phyloP scores from a whole-genome alignment of 2,329 filamentous ascomycete genomes.

The Scedosporium dehoogii region DNA sequence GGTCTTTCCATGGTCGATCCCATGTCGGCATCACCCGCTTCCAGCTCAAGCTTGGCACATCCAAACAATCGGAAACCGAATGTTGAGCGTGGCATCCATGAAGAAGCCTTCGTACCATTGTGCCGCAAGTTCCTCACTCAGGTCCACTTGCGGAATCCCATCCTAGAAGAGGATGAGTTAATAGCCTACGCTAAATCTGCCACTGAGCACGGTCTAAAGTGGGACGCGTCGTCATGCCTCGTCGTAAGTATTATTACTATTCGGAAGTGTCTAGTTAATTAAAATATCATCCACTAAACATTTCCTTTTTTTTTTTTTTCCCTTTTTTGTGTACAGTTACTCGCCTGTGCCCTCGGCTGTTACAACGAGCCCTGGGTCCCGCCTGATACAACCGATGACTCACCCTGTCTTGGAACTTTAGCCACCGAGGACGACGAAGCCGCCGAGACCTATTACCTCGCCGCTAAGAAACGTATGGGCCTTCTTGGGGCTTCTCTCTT shows the following conservation, averaged over 20 bases:
- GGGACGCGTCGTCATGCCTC: slow-evolving; percentile 12
- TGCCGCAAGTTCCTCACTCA: slow-evolving; percentile 12
- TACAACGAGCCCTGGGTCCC: not conserved
- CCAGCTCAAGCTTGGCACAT: too few species aligned
- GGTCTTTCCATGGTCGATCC: too few species aligned
- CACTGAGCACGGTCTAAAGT: slow-evolving; percentile 12
- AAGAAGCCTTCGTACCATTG: slow-evolving; percentile 8
- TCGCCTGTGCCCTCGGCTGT: slow-evolving; percentile 9
- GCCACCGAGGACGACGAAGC: not conserved
- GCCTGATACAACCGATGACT: not conserved
- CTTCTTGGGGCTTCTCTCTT: slow-evolving; percentile 18
- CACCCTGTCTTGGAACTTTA: not conserved
- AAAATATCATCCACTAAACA: too few species aligned
- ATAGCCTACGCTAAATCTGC: slow-evolving; percentile 9
- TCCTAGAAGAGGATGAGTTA: slow-evolving; percentile 13
- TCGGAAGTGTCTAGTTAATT: too few species aligned
- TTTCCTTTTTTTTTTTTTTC: too few species aligned
- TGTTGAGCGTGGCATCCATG: not conserved
- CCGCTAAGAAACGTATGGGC: slow-evolving; percentile 20
- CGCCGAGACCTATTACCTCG: slow-evolving; percentile 17
- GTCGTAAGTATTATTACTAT: slow-evolving; percentile 7
- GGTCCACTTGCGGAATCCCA: slow-evolving; percentile 14
- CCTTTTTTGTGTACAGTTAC: not conserved
- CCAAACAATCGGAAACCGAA: not conserved
- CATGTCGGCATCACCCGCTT: too few species aligned